Percentiles rank a stretch among this genome's conserved stretches.
Conservation (phyloP, 2,329 filamentous ascomycete genomes). For the Fusarium luffae region DNA sequence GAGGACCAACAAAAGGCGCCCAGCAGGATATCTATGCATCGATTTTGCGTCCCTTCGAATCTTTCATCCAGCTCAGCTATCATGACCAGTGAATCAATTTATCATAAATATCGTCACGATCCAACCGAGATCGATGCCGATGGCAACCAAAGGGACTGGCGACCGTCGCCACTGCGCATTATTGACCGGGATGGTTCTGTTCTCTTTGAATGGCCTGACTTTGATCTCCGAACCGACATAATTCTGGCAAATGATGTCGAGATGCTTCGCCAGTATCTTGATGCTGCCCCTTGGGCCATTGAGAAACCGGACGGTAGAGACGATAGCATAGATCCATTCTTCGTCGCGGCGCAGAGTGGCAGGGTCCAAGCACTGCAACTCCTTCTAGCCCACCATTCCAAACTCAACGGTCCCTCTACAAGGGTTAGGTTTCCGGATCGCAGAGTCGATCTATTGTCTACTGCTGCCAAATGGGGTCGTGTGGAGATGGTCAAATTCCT, state of each 20-base stretch:
- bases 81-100: too few species aligned
- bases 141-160: fast-evolving
- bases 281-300: background rate
- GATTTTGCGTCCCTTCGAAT: too few species aligned
- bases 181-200: background rate
- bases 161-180: fast-evolving
- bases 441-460: background rate
- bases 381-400: fast-evolving
- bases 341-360: background rate
- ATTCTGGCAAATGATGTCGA: background rate
- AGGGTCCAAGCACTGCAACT: background rate
- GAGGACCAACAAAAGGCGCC: too few species aligned
- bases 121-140: too few species aligned
- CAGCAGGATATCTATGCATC: too few species aligned
- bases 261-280: background rate
- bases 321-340: fast-evolving
- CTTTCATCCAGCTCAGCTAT: too few species aligned
- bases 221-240: background rate
- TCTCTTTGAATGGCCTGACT: background rate
- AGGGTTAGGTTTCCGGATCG: background rate
- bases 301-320: fast-evolving
- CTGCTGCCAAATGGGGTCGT: background rate
- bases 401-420: fast-evolving
- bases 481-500: background rate
- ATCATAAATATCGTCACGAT: too few species aligned